Conservation (phyloP, 345 rosid genomes). For the Durio zibethinus region DNA sequence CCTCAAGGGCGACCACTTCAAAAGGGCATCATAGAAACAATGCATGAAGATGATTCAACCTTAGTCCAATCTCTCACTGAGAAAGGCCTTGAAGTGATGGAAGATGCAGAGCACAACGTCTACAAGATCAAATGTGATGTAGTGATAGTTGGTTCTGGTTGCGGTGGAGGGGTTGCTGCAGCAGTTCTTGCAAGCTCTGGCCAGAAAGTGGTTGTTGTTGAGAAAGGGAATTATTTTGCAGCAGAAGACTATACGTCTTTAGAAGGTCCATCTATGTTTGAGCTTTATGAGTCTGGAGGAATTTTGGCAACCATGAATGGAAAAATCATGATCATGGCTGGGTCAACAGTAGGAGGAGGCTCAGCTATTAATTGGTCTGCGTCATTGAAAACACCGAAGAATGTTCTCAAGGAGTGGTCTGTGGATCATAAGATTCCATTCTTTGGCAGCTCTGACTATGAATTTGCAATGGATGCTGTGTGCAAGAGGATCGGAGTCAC, state of each 20-base stretch:
- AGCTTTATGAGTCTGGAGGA: conserved; percentile 47
- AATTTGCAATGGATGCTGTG: conserved; percentile 50
- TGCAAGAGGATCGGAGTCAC: conserved; percentile 53
- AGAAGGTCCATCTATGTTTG: conserved; percentile 62
- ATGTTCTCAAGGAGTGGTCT: conserved; percentile 55
- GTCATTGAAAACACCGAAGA: conserved; percentile 45
- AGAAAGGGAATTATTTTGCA: conserved; percentile 66
- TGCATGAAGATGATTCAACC: conserved; percentile 38
- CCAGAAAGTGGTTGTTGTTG: conserved; percentile 52
- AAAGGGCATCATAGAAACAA: conserved; percentile 51
- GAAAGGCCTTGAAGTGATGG: conserved; percentile 49
- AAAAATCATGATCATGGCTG: conserved; percentile 45
- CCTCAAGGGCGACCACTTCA: conserved; percentile 43
- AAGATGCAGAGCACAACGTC: conserved; percentile 30
- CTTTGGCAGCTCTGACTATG: conserved; percentile 40
- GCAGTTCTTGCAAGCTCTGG: conserved; percentile 62
- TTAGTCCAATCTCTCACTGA: conserved; percentile 37
- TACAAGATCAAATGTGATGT: conserved; percentile 59
- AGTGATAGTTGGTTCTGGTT: conserved; percentile 58
- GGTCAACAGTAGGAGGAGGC: conserved; percentile 68
- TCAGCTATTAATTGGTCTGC: conserved; percentile 70
- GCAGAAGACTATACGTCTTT: conserved; percentile 49
- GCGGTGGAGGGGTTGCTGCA: conserved; percentile 80
- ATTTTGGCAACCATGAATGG: conserved; percentile 43
- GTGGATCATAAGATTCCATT: conserved; percentile 38